These are phyloP conservation scores for Dendrocalamus latiflorus DNA, from an alignment of 202 grass and related monocot genomes.

Conservation along the genomic window DNA sequence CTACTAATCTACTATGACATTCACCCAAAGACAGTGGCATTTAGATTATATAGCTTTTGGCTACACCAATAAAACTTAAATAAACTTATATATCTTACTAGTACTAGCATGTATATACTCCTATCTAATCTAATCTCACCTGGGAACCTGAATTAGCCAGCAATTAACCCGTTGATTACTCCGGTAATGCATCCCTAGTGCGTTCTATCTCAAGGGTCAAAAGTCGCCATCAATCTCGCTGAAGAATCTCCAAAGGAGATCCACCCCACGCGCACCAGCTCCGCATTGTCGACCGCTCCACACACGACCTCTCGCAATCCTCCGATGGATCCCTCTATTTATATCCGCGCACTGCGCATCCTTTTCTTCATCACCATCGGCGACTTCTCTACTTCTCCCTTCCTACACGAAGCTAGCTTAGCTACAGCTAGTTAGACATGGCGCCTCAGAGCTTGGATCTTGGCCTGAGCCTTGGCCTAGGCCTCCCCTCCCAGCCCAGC, in stretches of 20 bases:
- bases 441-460: conserved; percentile 57
- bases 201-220: conserved; percentile 41
- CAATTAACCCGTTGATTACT: not conserved
- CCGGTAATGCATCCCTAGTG: conserved; percentile 21
- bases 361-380: conserved; percentile 22
- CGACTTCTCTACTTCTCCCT: not conserved
- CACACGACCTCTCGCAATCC: not conserved
- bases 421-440: not conserved
- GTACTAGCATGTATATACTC: not conserved
- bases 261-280: conserved; percentile 67
- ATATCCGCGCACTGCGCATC: conserved; percentile 36
- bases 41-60: not conserved
- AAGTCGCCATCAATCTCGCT: conserved; percentile 3
- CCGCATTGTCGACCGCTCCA: conserved; percentile 71
- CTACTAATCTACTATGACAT: no score
- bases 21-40: not conserved
- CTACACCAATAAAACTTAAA: not conserved
- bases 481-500: conserved; percentile 27
- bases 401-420: not conserved
- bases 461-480: conserved; percentile 58
- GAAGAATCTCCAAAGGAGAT: conserved; percentile 44
- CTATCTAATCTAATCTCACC: conserved; percentile 23
- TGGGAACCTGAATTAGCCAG: conserved; percentile 37
- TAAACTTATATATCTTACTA: not conserved
- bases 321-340: conserved; percentile 41